Base-by-base conservation (phyloP, 2,329 filamentous ascomycete species). In the Cadophora sp. region DNA sequence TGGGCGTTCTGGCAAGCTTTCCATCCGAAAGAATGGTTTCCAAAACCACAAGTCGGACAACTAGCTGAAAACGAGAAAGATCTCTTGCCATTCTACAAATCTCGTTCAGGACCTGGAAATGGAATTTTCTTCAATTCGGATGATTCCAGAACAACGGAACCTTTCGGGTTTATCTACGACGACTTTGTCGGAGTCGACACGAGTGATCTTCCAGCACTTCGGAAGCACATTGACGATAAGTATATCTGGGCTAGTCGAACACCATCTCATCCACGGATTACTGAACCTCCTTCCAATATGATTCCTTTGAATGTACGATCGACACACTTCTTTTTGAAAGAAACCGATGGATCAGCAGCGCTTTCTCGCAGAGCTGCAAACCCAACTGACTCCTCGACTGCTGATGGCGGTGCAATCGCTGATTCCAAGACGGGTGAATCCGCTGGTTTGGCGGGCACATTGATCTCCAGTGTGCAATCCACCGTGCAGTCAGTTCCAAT, bases 1-100 rank as follows among this genome's bases (percentile, higher is more conserved):
- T 56, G 30, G 50, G 62, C 62, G 22, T n/a, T 64, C 50, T 64
- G 62, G 62, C 62, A 64, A 59, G 62, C 62, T 24, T 30, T 59
- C 18, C 50, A 64, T 59, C 62, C 62, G 20, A 9, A 59, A 22
- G 27, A 14, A 47, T 64, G 62, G 62, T 62, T 62, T 30, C 45
- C n/a, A 30, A 45, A 64, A 53, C 48, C 48, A 53, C 48, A 24
- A 53, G 48, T 20, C 20, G 48, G 20, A 22, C 48, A 53, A 53
- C 48, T 53, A 53, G 48, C 48, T 53, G 48, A 53, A 53, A 24
- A 53, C 18, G 6, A 53, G 48, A 53, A 53, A 53, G 48, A 53
- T 53, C 48, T 53, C 48, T 53, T 53, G 48, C 48, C 48, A 20
- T 53, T 53, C 27, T 53, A 53, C 48, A 53, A 53, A 18, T 53